Conservation (phyloP, 352 stramenopile species). For the Phytopythium boreale region DNA sequence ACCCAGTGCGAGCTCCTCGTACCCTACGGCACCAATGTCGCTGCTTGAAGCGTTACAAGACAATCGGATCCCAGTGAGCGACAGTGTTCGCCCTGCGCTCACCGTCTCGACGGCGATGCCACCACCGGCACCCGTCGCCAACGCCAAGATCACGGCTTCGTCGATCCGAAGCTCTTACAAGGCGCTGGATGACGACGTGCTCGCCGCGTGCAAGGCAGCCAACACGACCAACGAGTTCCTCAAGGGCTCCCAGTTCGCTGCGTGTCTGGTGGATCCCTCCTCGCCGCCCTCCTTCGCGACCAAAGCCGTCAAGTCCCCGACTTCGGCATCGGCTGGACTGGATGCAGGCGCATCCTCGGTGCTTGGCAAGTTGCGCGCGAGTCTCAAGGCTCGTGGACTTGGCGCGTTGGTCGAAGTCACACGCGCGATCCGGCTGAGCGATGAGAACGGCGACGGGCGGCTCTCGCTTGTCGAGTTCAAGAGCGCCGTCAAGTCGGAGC, state of each 20-base stretch:
- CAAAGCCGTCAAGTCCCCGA: conserved; percentile 4
- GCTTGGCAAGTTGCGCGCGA: conserved; percentile 39
- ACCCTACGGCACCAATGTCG: conserved; percentile 27
- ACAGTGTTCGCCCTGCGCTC: conserved; percentile 10
- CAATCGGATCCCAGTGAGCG: conserved; percentile 25
- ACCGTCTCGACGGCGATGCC: conserved; percentile 26
- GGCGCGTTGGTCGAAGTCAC: conserved; percentile 62
- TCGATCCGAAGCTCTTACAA: conserved; percentile 1
- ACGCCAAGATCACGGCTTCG: conserved; percentile 3
- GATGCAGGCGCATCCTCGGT: conserved; percentile 60
- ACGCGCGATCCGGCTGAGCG: conserved; percentile 62
- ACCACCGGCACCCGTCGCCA: conserved; percentile 19
- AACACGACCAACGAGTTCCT: conserved; percentile 62
- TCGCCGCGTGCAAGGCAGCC: conserved; percentile 32
- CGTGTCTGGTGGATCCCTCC: conserved; percentile 52
- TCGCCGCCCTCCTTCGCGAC: conserved; percentile 17
- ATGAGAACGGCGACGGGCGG: conserved; percentile 59
- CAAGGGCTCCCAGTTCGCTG: conserved; percentile 61
- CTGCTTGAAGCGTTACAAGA: conserved; percentile 54
- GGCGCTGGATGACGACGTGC: conserved; percentile 16
- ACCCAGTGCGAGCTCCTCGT: neutral
- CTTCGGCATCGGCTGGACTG: conserved; percentile 11
- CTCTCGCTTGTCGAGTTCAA: conserved; percentile 83
- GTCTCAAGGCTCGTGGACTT: conserved; percentile 53
- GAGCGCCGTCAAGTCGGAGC: conserved; percentile 43